Base-by-base conservation (phyloP, 2,329 filamentous ascomycete species). In the Cordyceps javanica region DNA sequence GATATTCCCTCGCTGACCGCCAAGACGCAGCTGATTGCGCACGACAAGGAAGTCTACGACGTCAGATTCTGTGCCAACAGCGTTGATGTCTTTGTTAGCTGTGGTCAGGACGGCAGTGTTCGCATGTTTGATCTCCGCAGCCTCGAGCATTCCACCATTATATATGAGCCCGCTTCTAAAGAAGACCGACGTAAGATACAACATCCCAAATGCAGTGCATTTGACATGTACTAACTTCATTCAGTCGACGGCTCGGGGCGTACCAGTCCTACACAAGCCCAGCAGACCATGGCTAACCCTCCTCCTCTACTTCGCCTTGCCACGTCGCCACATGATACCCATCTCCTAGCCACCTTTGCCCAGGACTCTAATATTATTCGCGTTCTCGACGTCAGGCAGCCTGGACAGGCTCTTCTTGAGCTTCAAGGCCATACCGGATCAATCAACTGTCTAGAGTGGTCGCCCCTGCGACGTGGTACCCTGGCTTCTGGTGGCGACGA, bases 21-120 rank as follows among this genome's bases (percentile, higher is more conserved):
- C 54, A 99, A 99, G 75, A 99, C 94, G 2, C 94, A 99, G 71
- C 79, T 99, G 46, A 99, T 99, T 73, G 94, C 94, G 21, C 94
- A 99, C 71, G 94, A 99, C 75, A 97, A 97, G 73, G 94, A 99
- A 73, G 94, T 99, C 6, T 99, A 96, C 68, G 94, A 99, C 70
- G 94, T 99, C 49, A 87, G 94, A 21, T 99, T 99, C 75, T 99
- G 94, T 74, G 94, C 94, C 50, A 94, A 96, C 65, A 97, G 91
- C 66, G 91, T 96, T n/a, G 94, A 99, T 67, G 92, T 97, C 1
- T 99, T 99, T 71, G 94, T 97, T 32, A 96, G 91, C 71, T 99
- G 94, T 71, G 94, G 94, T 53, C 93, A 96, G 57, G 94, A 99
- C 70, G 94, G 94, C 39, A 97, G 93, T 71, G 94, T 99, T 26